Conservation (phyloP, 345 rosid genomes). For the Barbarea vulgaris region DNA sequence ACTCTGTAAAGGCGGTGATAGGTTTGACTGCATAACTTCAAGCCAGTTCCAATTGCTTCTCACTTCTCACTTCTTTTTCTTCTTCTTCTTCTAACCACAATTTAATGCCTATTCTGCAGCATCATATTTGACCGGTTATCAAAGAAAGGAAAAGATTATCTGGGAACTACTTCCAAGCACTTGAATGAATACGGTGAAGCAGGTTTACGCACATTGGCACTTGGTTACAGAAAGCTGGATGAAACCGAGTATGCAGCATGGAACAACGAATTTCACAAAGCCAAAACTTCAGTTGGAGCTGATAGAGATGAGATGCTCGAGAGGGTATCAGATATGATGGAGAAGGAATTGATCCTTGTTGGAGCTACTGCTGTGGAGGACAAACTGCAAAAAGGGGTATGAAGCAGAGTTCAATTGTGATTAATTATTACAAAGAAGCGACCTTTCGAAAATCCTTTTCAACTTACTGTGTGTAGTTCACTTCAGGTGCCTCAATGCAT, state of each 20-base stretch:
- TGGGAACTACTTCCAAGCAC: conserved; percentile 55
- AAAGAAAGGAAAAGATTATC: conserved; percentile 54
- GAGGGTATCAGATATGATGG: conserved; percentile 67
- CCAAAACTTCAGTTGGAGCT: conserved; percentile 66
- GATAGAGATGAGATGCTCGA: conserved; percentile 72
- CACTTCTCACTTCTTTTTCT: too few relatives aligned
- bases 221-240: conserved; percentile 56
- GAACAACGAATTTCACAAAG: conserved; percentile 56
- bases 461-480: conserved; percentile 21
- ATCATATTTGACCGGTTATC: conserved; percentile 73
- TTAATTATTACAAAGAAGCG: not conserved
- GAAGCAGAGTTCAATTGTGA: conserved; percentile 13
- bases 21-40: conserved; percentile 46
- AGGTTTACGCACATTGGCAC: conserved; percentile 79
- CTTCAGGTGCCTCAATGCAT: conserved; percentile 83
- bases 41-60: not conserved
- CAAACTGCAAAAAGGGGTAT: conserved; percentile 84
- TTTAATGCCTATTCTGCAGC: conserved; percentile 43
- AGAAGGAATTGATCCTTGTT: conserved; percentile 63
- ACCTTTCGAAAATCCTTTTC: conserved; percentile 7
- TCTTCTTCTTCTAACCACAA: not conserved
- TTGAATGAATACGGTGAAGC: conserved; percentile 67
- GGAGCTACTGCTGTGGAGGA: conserved; percentile 85
- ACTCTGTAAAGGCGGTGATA: conserved; percentile 90
- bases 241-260: conserved; percentile 56